These are phyloP conservation scores for Globisporangium cederbergense DNA, from an alignment of 352 stramenopile genomes.

Conservation along the genomic window DNA sequence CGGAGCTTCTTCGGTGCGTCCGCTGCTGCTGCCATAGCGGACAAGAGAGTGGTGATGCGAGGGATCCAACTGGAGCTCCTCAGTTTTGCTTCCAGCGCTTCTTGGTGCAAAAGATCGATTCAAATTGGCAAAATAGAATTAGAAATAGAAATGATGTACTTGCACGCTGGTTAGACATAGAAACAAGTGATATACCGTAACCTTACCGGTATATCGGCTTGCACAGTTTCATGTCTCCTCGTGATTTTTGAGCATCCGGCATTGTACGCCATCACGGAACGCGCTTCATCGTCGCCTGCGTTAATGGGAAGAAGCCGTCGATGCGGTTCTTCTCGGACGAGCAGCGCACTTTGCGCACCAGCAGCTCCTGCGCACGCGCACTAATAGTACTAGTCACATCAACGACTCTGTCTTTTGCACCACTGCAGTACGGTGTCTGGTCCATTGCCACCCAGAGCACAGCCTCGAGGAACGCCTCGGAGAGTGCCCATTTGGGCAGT, in stretches of 20 bases:
- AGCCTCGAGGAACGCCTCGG: conserved; percentile 7
- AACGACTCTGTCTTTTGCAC: too few relatives aligned
- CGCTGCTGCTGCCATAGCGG: conserved; percentile 10
- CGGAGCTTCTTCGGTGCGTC: conserved; percentile 7
- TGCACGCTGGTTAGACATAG: background rate
- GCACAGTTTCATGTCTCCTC: too few relatives aligned
- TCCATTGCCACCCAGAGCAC: conserved; percentile 9
- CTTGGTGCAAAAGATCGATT: conserved; percentile 9
- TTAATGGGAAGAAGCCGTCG: conserved; percentile 9
- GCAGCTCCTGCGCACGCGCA: conserved; percentile 4
- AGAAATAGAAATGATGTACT: background rate
- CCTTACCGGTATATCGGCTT: too few relatives aligned
- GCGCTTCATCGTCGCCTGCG: background rate
- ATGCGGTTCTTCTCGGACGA: conserved; percentile 12
- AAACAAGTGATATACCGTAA: background rate
- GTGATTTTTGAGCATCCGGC: too few relatives aligned
- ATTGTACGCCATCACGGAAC: background rate
- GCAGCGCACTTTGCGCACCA: conserved; percentile 14
- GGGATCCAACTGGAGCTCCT: conserved; percentile 7
- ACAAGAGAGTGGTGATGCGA: conserved; percentile 3
- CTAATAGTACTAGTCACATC: background rate
- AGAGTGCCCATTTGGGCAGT: conserved; percentile 7
- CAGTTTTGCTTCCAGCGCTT: conserved; percentile 1
- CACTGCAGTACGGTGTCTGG: conserved; percentile 2
- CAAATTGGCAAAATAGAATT: background rate